Base-by-base conservation (phyloP, 1,284 basidiomycete species). In the Leccinum glutinopallens region DNA sequence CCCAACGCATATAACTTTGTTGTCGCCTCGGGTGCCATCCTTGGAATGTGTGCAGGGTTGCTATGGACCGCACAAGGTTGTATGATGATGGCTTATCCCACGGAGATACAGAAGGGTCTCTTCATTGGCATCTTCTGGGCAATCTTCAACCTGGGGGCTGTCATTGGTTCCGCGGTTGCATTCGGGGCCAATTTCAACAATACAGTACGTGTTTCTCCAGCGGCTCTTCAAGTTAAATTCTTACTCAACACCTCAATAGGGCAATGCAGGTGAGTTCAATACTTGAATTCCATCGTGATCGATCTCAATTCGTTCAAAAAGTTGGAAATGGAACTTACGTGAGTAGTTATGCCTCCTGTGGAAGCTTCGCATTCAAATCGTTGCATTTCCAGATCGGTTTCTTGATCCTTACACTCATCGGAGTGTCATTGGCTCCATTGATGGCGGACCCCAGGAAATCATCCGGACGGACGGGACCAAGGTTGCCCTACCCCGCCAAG, bases 61-160 rank as follows among this genome's bases (percentile, higher is more conserved):
- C 80, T 96, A n/a, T 94, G 92, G 93, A 89, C 91, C 0, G 90
- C 91, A 1, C 93, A 95, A 72, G 93, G 93, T 19, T 87, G 87
- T 5, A 79, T 94, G 66, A 94, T 94, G 88, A 80, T 96, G 71
- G 84, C 90, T 1, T 96, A 94, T 75, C 89, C 92, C 0, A 92
- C 88, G 49, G 89, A 90, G 73, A 72, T 78, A 68, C 83, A 93
- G 74, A 96, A 96, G 75, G 93, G 93, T 15, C 80, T 79, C 62
- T 92, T 84, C 74, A 93, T 96, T 67, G 88, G 86, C 22, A 81
- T 91, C 56, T 90, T 93, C 75, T 93, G 91, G 91, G 72, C 80
- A 54, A 88, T 92, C 65, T 92, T 92, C 80, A 91, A 92, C 67
- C 67, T 89, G 55, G 88, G 91, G 32, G 88, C 84, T 62, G 87